Evolutionary conservation across 805 yeast species (phyloP), one percentile per base, ranked within the genome.

Genomic region (Yarrowia yakushimensis): DNA sequence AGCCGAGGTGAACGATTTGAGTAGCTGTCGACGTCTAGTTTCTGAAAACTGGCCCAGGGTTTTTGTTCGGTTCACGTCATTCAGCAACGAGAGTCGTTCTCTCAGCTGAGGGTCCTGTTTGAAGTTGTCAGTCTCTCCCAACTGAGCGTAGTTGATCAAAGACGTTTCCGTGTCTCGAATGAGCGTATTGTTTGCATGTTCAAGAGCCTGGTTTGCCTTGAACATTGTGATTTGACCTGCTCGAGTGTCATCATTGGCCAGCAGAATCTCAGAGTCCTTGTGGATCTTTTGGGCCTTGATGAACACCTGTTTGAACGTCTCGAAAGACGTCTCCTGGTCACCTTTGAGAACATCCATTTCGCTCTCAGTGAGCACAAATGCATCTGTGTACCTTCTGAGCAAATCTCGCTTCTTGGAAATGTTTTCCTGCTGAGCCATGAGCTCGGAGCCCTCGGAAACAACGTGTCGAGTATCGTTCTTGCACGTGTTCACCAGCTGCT

Each of bases 211-310:
- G 17, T 85, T 85, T 23, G 52, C 62, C 31, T 27, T 30, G 22
- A 20, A 31, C 43, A 42, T 33, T 13, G 62, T 43, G 31, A 31
- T 25, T 15, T 42, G 52, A 67, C 62, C 64, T 8, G 62, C 62
- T 10, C 41, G 63, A 1, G 66, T 64, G 27, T 60, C 59, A 1
- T 66, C 70, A 25, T 41, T 79, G 5, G 90, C 83, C 23, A 94
- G 78, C 30, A 94, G 75, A 18, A 85, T 80, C 50, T 88, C 84
- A 57, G 96, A 86, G 63, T 85, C 83, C 33, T 81, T 78, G 69
- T 85, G 85, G 28, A 92, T 86, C 36, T 71, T 69, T 67, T 87
- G 84, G 8, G 89, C 86, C 68, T 85, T 85, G 67, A 90, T 88
- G 70, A 87, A 90, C 43, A 33, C 37, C 33, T 33, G 18, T 15